Base-by-base conservation (phyloP, 2,329 filamentous ascomycete genomes). In the Diaporthe helianthi region DNA sequence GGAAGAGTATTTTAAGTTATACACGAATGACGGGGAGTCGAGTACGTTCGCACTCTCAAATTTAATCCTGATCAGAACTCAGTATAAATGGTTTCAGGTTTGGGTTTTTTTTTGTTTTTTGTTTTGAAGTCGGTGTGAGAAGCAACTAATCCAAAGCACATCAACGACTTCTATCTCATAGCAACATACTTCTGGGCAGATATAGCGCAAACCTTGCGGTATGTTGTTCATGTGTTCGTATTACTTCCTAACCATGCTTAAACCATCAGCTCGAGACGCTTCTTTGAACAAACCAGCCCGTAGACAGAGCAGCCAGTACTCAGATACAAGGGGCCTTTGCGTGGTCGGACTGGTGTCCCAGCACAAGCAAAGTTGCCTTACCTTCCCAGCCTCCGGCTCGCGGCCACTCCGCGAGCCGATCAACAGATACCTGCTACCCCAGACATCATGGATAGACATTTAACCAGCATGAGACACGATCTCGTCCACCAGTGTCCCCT, bases 401-500 rank as follows among this genome's bases (percentile, higher is more conserved):
- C 29, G 17, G n/a, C 58, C 29, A 26, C 29, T 49, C 24, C 13
- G 58, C 44, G 19, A 49, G 58, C 58, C 58, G 5, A 15, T 36
- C 13, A 4, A 36, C 44, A 49, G 44, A 63, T 36, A 13, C 44
- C 19, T 49, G 58, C 26, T 47, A 12, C 15, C 3, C n/a, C 12
- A 63, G 13, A 26, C 7, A 8, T 7, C 44, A 24, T 8, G 17
- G n/a, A 19, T 9, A 36, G 31, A 19, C 58, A 49, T 73, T 85
- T 85, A 98, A 68, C 95, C 94, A 72, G 92, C 89, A 82, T 98
- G 95, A 76, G 96, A 94, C 22, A 99, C 96, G 79, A 99, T 98
- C 86, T 98, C 95, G 77, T 90, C 97, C 33, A 95, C 87, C 72
- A 98, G 78, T 73, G 92, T 89, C 26, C 93, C 92, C 80, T 93